Base-by-base conservation (phyloP, 768 basidiomycete species). In the Cystobasidium onofrii region DNA sequence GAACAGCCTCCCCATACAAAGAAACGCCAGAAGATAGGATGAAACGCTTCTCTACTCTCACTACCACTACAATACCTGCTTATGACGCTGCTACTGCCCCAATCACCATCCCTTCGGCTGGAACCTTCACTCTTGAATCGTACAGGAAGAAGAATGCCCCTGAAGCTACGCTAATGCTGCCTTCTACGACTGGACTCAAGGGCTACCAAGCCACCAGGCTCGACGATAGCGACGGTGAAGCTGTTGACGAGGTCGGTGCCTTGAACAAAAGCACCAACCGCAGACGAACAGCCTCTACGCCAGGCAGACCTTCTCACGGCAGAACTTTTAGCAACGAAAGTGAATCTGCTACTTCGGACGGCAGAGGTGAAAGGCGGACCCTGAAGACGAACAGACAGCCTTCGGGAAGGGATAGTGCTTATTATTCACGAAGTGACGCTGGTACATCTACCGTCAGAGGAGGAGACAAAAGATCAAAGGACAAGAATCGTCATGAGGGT, bases 131-230 rank as follows among this genome's bases (percentile, higher is more conserved):
- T 36, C 17, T 71, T 7, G 69, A 71, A 12, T 46, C 69, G 23
- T 61, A 71, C 55, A 55, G 41, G 54, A 71, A 60, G 69, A 55
- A 61, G 69, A 55, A 55, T 27, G 69, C 52, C 4, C 69, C 69
- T 4, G 69, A 61, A 29, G 69, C 69, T 20, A 71, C 52, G 3
- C 13, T 71, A 29, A n/a, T 71, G 69, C 69, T 52, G 15, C 23
- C 36, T 36, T 71, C 69, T 10, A 31, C 52, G 6, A 52, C 69
- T 13, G n/a, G 69, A 2, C 34, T 52, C 6, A 55, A 25, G 18
- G 55, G 69, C 25, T 55, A 60, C 23, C 27, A 55, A 29, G 69
- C 55, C 29, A 61, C 63, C 23, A 23, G 61, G 50, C 39, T 43
- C 29, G n/a, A 27, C 25, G 60, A 31, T 41, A 20, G 29, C 18